Percentiles rank a stretch among this genome's conserved stretches.
These are phyloP conservation scores for Aschersonia sp. DNA, from an alignment of 2,329 filamentous ascomycete species.

Conservation along the genomic window DNA sequence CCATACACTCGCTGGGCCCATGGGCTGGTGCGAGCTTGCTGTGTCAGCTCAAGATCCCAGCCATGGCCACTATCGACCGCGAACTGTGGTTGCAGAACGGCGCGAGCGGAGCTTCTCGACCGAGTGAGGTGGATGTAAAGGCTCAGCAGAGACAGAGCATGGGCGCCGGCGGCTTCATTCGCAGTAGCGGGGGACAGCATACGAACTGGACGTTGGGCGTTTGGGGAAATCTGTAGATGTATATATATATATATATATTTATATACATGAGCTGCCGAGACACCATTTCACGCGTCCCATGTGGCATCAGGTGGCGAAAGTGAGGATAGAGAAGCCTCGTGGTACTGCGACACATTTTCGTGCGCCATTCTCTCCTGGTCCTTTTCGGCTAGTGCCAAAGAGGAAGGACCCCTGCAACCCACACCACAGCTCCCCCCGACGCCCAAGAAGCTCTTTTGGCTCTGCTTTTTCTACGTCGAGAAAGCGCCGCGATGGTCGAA, in stretches of 20 bases:
- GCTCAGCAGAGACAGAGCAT: slow-evolving; percentile 49
- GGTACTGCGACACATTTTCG: no score
- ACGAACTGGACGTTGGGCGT: slow-evolving; percentile 47
- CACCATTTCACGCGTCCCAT: neutral
- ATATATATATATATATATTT: no score
- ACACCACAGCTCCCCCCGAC: slow-evolving; percentile 1
- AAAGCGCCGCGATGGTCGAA: no score
- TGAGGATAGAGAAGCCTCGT: neutral
- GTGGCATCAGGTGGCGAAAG: neutral
- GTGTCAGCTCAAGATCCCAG: slow-evolving; percentile 52
- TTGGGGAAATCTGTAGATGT: slow-evolving; percentile 37
- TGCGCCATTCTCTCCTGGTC: neutral
- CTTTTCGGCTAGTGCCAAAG: slow-evolving; percentile 4
- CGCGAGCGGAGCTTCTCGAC: slow-evolving; percentile 42
- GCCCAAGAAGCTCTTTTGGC: no score
- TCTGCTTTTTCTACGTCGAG: no score
- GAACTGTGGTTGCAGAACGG: slow-evolving; percentile 61
- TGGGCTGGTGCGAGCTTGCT: slow-evolving; percentile 64
- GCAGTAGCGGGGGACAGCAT: slow-evolving; percentile 21
- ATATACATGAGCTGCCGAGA: no score
- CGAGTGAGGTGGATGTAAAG: slow-evolving; percentile 44
- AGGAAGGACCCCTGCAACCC: neutral
- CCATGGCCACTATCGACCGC: slow-evolving; percentile 55
- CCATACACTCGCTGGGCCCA: slow-evolving; percentile 53
- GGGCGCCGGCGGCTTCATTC: slow-evolving; percentile 35